Evolutionary conservation across 2,329 filamentous ascomycete species (phyloP), one percentile per base, ranked within the genome.

Genomic region (Zymoseptoria passerinii): DNA sequence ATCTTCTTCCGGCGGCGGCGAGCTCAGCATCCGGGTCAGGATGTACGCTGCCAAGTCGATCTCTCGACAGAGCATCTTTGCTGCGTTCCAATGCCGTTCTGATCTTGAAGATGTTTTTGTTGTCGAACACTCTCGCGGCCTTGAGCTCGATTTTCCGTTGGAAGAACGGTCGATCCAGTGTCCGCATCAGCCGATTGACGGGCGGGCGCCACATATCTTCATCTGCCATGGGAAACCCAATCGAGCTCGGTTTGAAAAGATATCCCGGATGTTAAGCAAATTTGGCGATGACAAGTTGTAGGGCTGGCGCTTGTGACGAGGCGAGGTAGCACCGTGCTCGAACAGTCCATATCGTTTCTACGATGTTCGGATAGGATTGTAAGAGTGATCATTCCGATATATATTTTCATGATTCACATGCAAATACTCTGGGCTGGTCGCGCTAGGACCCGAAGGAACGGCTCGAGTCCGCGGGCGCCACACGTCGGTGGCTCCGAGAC

Each of bases 141-240:
- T 90, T 83, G 23, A 92, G 78, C 23, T 87, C 85, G 57, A 96
- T 77, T 0, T 81, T 88, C 72, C 87, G 90, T 55, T 83, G 80
- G 77, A 97, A 97, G 63, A 95, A 86, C 16, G 86, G 81, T 65
- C 89, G 86, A 76, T 99, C 92, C 63, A 99, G 83, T 53, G 83
- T 82, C 70, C 85, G 85, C 78, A 90, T 89, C 60, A 87, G 85
- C 72, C 89, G 87, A 67, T 92, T 87, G 60, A 91, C 79, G 23
- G 92, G 91, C 52, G 91, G 90, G 64, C 86, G 84, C 73, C 96
- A 89, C 81, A 85, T 84, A 54, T 75, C 67, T 54, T 67, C 61
- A 28, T 67, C 70, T 51, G 65, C 65, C 63, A 65, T 66, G 57
- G 50, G 53, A 49, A 27, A 44, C 16, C 35, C 16, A 44, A 44